phyloP scores from a whole-genome alignment of 2,329 filamentous ascomycete genomes.

The Pezizomycotina sp. region DNA sequence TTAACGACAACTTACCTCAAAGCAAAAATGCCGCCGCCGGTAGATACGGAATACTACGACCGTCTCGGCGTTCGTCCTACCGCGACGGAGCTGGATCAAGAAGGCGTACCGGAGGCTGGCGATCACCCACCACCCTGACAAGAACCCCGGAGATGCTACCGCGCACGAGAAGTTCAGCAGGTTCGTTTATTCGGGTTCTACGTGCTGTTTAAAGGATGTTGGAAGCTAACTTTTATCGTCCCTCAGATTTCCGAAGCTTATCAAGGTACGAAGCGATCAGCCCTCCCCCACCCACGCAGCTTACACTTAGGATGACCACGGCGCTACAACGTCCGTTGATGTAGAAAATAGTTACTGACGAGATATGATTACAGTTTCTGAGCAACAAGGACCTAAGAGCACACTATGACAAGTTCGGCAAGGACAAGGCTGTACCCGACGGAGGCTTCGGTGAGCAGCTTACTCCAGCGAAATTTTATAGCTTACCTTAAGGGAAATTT shows the following conservation, averaged over 20 bases:
- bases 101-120: conserved; percentile 91
- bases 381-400: conserved; percentile 73
- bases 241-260: conserved; percentile 50
- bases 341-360: no score
- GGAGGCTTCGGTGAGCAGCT: conserved; percentile 55
- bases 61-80: conserved; percentile 67
- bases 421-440: conserved; percentile 78
- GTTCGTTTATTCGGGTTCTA: conserved; percentile 36
- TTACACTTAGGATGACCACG: background rate
- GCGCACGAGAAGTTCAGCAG: conserved; percentile 90
- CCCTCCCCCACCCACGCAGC: conserved; percentile 26
- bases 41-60: conserved; percentile 70
- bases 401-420: conserved; percentile 92
- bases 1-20: background rate
- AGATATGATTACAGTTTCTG: conserved; percentile 37
- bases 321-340: background rate
- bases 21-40: conserved; percentile 42
- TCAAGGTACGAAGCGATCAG: conserved; percentile 34
- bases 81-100: conserved; percentile 77
- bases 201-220: conserved; percentile 3
- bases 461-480: background rate
- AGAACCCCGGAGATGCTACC: conserved; percentile 90
- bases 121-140: conserved; percentile 70
- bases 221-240: conserved; percentile 1
- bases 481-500: no score